Base-by-base conservation (phyloP, 2,329 filamentous ascomycete species). In the Epichloe gansuensis region DNA sequence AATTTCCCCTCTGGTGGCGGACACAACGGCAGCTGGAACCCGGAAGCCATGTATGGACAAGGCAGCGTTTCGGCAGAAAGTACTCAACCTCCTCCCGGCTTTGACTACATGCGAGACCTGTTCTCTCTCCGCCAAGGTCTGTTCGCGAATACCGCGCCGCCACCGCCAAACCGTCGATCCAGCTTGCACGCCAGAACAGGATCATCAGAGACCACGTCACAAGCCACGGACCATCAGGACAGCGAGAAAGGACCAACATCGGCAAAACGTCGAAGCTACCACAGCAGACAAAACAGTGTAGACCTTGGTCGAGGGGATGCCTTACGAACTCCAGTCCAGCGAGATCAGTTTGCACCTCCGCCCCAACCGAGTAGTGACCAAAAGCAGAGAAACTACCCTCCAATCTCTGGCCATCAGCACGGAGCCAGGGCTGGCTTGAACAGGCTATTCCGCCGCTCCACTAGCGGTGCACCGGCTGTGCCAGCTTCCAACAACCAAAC, bases 101-200 rank as follows among this genome's bases (percentile, higher is more conserved):
- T 68, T 5, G 72, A 76, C 40, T 70, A 69, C n/a, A 61, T 76
- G 21, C 69, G 73, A 4, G 71, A 72, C 40, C 66, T 76, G 8
- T 65, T 75, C n/a, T 66, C 72, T 0, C 59, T 71, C 1, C 67
- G 73, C 2, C 65, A 69, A 25, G 63, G 65, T 8, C 56, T 68
- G 2, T 71, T 73, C 51, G 64, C 68, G 1, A 64, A 63, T 0
- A 56, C 65, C 1, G 69, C 69, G 2, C 76, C 74, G 0, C 71
- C 74, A 0, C 70, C 75, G 2, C 77, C 78, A 0, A 66, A 76
- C 47, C 67, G 78, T 12, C 67, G 74, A 48, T 80, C 77, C 4
- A 81, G 77, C 57, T 62, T 81, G 3, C 70, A 75, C 49, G 74
- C 75, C 2, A 69, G 67, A 36, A 74, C 71, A 0, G 70, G 70